phyloP scores from a whole-genome alignment of 495 filamentous ascomycete species.

The Arthonia radiata region DNA sequence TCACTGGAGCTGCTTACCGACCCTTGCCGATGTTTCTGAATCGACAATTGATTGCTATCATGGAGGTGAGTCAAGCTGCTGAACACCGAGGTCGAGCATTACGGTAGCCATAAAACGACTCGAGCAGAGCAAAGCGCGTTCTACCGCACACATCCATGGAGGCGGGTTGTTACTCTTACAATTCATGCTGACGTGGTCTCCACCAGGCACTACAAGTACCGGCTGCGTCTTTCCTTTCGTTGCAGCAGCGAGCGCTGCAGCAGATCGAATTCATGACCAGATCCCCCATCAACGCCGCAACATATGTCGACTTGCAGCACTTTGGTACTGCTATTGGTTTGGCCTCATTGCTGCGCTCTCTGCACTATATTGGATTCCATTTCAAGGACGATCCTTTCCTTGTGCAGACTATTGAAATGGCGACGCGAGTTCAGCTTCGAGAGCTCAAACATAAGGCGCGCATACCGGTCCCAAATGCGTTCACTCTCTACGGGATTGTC shows the following conservation, averaged over 20 bases:
- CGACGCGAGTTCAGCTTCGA: conserved; percentile 37
- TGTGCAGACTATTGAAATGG: conserved; percentile 33
- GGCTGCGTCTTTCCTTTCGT: conserved; percentile 27
- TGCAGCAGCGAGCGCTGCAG: conserved; percentile 31
- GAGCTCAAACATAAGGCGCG: conserved; percentile 51
- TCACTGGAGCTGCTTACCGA: conserved; percentile 40
- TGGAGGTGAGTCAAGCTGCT: too few species aligned
- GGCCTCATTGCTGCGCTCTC: conserved; percentile 28
- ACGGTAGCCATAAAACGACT: too few species aligned
- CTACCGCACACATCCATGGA: too few species aligned
- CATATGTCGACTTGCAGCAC: conserved; percentile 37
- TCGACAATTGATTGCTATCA: conserved; percentile 53
- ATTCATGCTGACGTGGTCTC: too few species aligned
- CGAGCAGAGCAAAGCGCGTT: too few species aligned
- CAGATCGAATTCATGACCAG: conserved; percentile 29
- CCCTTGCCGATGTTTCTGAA: conserved; percentile 49
- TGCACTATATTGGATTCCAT: conserved; percentile 26
- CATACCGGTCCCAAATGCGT: conserved; percentile 40
- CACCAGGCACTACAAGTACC: conserved; percentile 38
- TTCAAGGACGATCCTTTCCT: conserved; percentile 44
- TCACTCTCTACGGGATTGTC: conserved; percentile 56
- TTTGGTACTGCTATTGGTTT: conserved; percentile 27
- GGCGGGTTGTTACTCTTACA: too few species aligned
- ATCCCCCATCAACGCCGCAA: conserved; percentile 28
- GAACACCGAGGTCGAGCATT: too few species aligned